Evolutionary conservation across 352 stramenopile genomes (phyloP).

Genomic region (Phytophthora macrochlamydospora): DNA sequence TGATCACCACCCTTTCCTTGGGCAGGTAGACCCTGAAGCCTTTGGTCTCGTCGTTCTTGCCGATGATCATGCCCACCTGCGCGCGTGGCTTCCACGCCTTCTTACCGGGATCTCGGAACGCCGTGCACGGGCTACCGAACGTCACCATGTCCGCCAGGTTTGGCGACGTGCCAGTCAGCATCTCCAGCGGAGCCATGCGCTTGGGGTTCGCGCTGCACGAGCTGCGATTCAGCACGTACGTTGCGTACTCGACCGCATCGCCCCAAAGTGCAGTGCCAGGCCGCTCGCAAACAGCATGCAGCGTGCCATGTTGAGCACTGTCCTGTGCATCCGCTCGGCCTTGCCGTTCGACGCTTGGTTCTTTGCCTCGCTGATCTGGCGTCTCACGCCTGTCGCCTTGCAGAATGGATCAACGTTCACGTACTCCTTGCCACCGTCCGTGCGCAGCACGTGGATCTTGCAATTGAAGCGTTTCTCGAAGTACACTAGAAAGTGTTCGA

Average conservation of each 20-base stretch:
- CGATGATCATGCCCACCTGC: slow-evolving; percentile 14
- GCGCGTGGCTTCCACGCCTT: neutral
- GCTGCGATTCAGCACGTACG: slow-evolving; percentile 35
- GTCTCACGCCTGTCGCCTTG: slow-evolving; percentile 4
- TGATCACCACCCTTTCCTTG: slow-evolving; percentile 9
- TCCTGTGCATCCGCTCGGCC: slow-evolving; percentile 37
- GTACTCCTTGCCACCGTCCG: slow-evolving; percentile 17
- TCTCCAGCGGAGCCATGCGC: slow-evolving; percentile 6
- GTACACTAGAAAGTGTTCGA: neutral
- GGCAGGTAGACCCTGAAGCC: slow-evolving; percentile 20
- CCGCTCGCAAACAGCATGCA: slow-evolving; percentile 33
- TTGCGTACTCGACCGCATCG: slow-evolving; percentile 31
- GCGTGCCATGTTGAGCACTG: slow-evolving; percentile 35
- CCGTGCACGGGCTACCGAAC: slow-evolving; percentile 16
- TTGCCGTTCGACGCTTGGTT: slow-evolving; percentile 39
- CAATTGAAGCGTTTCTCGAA: slow-evolving; percentile 1
- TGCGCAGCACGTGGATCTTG: neutral
- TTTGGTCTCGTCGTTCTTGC: slow-evolving; percentile 20
- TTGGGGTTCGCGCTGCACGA: slow-evolving; percentile 23
- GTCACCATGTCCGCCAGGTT: slow-evolving; percentile 11
- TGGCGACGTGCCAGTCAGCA: slow-evolving; percentile 6
- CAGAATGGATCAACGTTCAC: slow-evolving; percentile 29
- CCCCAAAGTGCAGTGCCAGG: slow-evolving; percentile 23
- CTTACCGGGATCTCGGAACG: slow-evolving; percentile 3
- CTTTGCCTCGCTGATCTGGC: slow-evolving; percentile 25